Conservation (phyloP, 208 protist species). For the Wallacemonas collosoma region DNA sequence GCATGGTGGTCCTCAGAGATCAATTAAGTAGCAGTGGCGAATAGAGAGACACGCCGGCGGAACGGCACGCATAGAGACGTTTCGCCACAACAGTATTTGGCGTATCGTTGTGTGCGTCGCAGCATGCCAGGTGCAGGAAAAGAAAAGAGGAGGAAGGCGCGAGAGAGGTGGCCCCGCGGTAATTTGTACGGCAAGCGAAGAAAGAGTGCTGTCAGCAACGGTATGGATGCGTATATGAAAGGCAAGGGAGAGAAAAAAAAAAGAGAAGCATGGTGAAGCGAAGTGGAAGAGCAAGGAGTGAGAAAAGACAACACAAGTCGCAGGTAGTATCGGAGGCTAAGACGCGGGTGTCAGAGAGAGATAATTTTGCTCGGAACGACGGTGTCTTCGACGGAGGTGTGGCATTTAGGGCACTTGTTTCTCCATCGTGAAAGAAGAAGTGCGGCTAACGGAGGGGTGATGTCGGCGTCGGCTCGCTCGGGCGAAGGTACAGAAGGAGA, state of each 20-base stretch:
- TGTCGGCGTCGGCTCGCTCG: too few relatives aligned
- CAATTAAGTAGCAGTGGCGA: too few relatives aligned
- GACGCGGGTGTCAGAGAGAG: constrained; percentile 19
- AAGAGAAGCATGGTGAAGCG: background rate
- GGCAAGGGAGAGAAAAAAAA: constrained; percentile 15
- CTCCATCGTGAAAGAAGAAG: constrained; percentile 27
- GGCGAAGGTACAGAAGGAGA: too few relatives aligned
- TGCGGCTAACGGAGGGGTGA: background rate
- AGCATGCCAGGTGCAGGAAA: background rate
- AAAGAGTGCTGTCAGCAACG: too few relatives aligned
- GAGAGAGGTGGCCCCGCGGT: background rate
- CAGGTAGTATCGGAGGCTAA: background rate
- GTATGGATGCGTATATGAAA: too few relatives aligned
- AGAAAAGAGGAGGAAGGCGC: constrained; percentile 5
- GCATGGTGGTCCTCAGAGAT: too few relatives aligned
- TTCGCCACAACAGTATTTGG: too few relatives aligned
- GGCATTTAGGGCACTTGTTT: constrained; percentile 36
- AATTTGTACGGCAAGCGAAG: too few relatives aligned
- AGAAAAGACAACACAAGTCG: constrained; percentile 2
- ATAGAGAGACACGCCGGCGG: too few relatives aligned
- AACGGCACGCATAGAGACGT: too few relatives aligned
- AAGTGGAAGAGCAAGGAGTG: constrained; percentile 9
- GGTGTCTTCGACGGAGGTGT: constrained; percentile 21
- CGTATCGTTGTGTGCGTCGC: too few relatives aligned
- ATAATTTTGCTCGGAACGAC: constrained; percentile 34